Evolutionary conservation across 768 basidiomycete genomes (phyloP).

Genomic region (Neoboletus brunneissimus): DNA sequence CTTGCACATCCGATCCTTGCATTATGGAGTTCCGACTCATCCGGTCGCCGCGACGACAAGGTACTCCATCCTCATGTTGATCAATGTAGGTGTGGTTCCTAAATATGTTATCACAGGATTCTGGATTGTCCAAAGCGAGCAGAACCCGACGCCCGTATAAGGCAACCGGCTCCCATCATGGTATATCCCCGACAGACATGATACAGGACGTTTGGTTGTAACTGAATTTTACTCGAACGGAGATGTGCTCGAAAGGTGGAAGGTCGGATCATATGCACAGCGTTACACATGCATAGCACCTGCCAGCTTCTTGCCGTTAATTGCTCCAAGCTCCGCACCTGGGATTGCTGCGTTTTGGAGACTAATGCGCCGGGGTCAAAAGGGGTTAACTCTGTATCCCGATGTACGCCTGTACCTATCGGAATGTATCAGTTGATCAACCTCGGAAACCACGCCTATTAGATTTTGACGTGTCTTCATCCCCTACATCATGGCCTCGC

Average conservation of each 20-base stretch:
- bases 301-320: neutral
- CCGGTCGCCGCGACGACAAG: conserved; percentile 19
- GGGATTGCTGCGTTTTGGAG: neutral
- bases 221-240: neutral
- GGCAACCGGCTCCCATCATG: neutral
- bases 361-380: neutral
- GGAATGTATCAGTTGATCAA: no score
- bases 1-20: conserved; percentile 21
- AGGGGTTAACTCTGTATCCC: neutral
- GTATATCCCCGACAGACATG: no score
- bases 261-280: conserved; percentile 1
- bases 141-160: neutral
- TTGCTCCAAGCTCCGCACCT: neutral
- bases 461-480: neutral
- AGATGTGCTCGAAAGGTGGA: neutral
- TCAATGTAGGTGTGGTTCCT: neutral
- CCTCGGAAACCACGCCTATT: neutral
- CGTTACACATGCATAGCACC: neutral
- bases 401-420: neutral
- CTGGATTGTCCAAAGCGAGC: conserved; percentile 19
- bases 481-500: neutral
- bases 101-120: conserved; percentile 11
- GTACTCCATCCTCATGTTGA: conserved; percentile 6
- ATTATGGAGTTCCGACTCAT: conserved; percentile 21
- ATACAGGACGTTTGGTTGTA: neutral